A percentile compares a stretch with the other conserved stretches of the same genome.
phyloP scores from a whole-genome alignment of 768 basidiomycete genomes.

The Hericium coralloides region DNA sequence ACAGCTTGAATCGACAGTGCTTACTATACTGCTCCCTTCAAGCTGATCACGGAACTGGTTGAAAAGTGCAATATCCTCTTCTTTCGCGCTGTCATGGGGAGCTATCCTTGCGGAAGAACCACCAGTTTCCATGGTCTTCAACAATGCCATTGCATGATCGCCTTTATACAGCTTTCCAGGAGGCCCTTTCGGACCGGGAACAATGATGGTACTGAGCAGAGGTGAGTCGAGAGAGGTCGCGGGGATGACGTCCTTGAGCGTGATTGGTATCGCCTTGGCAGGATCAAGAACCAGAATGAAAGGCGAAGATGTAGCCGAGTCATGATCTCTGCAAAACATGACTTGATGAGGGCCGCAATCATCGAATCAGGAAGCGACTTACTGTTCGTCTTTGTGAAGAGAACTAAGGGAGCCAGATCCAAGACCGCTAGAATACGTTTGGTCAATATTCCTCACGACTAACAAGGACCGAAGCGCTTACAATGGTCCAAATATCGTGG shows the following conservation, averaged over 20 bases:
- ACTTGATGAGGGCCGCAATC: no score
- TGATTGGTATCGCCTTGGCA: constrained; percentile 7
- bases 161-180: constrained; percentile 16
- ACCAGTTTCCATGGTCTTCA: constrained; percentile 13
- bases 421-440: constrained; percentile 1
- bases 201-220: constrained; percentile 3
- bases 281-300: neutral
- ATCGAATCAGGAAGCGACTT: neutral
- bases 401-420: neutral
- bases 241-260: constrained; percentile 10
- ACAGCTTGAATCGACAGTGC: neutral
- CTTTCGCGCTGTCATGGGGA: constrained; percentile 5
- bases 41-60: constrained; percentile 6
- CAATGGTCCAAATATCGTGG: constrained; percentile 16
- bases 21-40: constrained; percentile 8
- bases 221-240: neutral
- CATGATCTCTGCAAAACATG: neutral
- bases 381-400: neutral
- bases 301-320: neutral
- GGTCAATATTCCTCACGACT: neutral
- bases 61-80: constrained; percentile 5
- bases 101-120: constrained; percentile 13
- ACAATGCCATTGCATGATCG: constrained; percentile 6
- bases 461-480: neutral
- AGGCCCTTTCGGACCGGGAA: constrained; percentile 7